Evolutionary conservation across 2,329 filamentous ascomycete species (phyloP).

Genomic region (Drechslerella stenobrocha): DNA sequence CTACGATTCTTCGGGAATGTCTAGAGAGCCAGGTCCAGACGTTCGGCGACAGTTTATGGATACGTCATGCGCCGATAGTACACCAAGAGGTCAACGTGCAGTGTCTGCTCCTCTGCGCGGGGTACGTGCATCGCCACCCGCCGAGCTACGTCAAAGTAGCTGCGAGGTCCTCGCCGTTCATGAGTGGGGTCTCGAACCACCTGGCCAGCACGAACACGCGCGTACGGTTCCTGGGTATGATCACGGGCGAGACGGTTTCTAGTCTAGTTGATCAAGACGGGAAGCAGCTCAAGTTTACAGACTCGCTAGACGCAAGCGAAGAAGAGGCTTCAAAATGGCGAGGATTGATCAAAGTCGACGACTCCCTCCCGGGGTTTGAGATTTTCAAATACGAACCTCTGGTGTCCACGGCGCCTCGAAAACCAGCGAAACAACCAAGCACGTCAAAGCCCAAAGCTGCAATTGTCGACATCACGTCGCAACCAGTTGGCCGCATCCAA

Average conservation of each 20-base stretch:
- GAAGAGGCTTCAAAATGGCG: constrained; percentile 77
- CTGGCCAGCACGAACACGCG: constrained; percentile 74
- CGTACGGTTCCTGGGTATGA: constrained; percentile 82
- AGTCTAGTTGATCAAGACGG: constrained; percentile 64
- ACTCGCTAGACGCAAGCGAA: constrained; percentile 74
- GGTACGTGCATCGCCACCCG: constrained; percentile 70
- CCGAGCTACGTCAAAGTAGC: constrained; percentile 70
- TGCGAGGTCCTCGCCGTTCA: constrained; percentile 71
- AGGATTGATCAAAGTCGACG: constrained; percentile 65
- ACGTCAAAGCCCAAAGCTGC: constrained; percentile 52
- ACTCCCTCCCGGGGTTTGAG: constrained; percentile 58
- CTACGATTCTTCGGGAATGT: constrained; percentile 32
- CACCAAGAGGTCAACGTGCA: constrained; percentile 89
- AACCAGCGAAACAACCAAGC: constrained; percentile 51
- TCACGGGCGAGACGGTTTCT: constrained; percentile 74
- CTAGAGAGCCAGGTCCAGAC: constrained; percentile 35
- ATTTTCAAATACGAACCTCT: constrained; percentile 25
- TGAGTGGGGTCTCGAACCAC: constrained; percentile 80
- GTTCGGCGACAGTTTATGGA: constrained; percentile 84
- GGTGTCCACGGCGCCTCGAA: constrained; percentile 5
- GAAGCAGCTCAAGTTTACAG: constrained; percentile 77
- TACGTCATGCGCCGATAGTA: constrained; percentile 78
- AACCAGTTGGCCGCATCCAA: constrained; percentile 60
- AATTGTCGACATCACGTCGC: constrained; percentile 55
- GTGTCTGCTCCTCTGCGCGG: constrained; percentile 73